Evolutionary conservation across 805 yeast genomes (phyloP).

Genomic region (Nadsonia fulvescens): DNA sequence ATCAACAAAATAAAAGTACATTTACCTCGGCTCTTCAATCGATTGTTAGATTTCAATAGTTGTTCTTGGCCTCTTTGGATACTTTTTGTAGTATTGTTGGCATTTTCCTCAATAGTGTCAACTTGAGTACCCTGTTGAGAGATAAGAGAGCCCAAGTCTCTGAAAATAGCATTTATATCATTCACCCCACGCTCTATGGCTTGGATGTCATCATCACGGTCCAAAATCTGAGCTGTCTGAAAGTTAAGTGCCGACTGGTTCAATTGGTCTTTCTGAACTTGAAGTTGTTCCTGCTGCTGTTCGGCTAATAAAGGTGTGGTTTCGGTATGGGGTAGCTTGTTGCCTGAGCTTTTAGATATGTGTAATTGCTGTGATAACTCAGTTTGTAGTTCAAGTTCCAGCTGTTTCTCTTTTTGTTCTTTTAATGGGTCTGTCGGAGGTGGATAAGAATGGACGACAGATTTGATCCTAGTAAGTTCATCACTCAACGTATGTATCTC

Average conservation of each 20-base stretch:
- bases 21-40: conserved; percentile 49
- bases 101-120: conserved; percentile 69
- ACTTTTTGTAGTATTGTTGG: conserved; percentile 42
- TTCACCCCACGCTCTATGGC: conserved; percentile 61
- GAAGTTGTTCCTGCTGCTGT: conserved; percentile 26
- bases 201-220: conserved; percentile 54
- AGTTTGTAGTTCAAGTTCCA: too few relatives aligned
- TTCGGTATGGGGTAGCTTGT: too few relatives aligned
- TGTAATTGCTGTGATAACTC: too few relatives aligned
- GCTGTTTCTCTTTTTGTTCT: too few relatives aligned
- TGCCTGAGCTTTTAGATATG: too few relatives aligned
- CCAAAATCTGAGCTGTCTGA: conserved; percentile 29
- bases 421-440: too few relatives aligned
- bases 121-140: conserved; percentile 72
- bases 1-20: conserved; percentile 56
- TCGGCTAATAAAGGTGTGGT: too few relatives aligned
- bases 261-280: conserved; percentile 24
- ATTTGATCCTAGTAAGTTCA: too few relatives aligned
- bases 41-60: conserved; percentile 52
- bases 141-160: conserved; percentile 62
- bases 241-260: conserved; percentile 15
- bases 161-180: conserved; percentile 73
- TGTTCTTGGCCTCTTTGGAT: conserved; percentile 57
- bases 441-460: too few relatives aligned
- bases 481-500: too few relatives aligned